Evolutionary conservation across 1,284 basidiomycete species (phyloP).

Genomic region (Mycosarcoma mackinlayi): DNA sequence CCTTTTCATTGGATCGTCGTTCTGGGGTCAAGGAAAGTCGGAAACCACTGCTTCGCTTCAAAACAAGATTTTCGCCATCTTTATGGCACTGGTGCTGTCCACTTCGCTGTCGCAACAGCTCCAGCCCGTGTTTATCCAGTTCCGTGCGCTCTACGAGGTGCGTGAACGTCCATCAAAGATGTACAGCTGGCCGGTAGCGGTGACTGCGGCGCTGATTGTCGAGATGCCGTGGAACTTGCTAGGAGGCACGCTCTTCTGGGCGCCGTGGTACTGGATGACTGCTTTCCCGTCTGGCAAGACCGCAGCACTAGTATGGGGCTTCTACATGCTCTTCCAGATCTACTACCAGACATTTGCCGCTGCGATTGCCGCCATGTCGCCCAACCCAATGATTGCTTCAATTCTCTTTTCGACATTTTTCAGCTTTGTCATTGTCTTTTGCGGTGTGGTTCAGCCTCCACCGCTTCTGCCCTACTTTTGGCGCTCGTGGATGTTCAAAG

Average conservation of each 20-base stretch:
- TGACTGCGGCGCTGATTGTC: conserved; percentile 69
- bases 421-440: conserved; percentile 77
- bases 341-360: conserved; percentile 75
- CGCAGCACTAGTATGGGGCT: conserved; percentile 47
- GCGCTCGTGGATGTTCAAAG: conserved; percentile 70
- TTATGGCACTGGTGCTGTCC: conserved; percentile 67
- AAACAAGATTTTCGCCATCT: conserved; percentile 79
- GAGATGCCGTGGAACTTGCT: conserved; percentile 66
- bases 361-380: conserved; percentile 76
- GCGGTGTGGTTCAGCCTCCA: conserved; percentile 68
- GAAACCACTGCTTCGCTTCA: conserved; percentile 70
- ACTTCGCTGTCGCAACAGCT: conserved; percentile 64
- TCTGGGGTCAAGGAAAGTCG: conserved; percentile 56
- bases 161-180: conserved; percentile 80
- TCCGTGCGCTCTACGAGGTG: conserved; percentile 76
- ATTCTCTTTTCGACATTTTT: conserved; percentile 76
- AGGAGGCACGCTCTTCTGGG: conserved; percentile 60
- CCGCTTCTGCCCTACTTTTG: conserved; percentile 54
- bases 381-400: conserved; percentile 77
- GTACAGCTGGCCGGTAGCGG: conserved; percentile 83
- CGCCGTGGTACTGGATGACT: conserved; percentile 59
- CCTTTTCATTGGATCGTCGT: conserved; percentile 74
- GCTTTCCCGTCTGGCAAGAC: conserved; percentile 40
- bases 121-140: conserved; percentile 70
- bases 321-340: conserved; percentile 62